Evolutionary conservation across 768 basidiomycete species (phyloP), one percentile per base, ranked within the genome.

Genomic region (Pleurotus tuber-regium): DNA sequence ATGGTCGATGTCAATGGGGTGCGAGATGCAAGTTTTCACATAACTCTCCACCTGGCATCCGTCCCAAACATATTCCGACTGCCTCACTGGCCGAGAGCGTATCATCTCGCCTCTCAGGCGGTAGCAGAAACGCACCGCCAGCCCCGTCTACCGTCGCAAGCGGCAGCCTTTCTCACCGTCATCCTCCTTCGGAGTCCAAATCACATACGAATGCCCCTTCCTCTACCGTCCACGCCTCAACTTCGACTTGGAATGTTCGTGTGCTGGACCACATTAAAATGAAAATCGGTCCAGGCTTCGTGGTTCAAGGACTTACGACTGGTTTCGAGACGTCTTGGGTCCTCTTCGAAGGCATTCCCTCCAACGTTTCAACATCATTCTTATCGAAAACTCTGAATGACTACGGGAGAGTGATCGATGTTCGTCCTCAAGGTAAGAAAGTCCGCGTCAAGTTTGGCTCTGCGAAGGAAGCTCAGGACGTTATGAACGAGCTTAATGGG

Each of bases 241-340:
- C 24, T 25, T 19, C 43, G 21, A n/a, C 43, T 4, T 62, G 61
- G 57, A 53, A 51, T 10, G 42, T 76, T 10, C 70, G 64, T 0
- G 61, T 87, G 5, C 72, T 82, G 35, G 77, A 82, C 30, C 76
- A 84, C 49, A 82, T 78, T 18, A 74, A 70, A 44, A 76, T 84
- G 16, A 77, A 70, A 18, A 69, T 89, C 40, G 76, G 76, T 26
- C 63, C 79, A 0, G 89, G 90, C 0, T 87, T 87, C 40, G 71
- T 73, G 1, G 73, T 91, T 2, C 63, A 70, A 21, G 73, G 79
- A 0, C 61, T 90, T 4, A 64, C 65, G 5, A 89, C 88, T 1
- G 83, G 83, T 1, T 85, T 89, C 35, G 89, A 92, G 58, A 83
- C 84, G 0, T 77, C 76, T 4, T 82, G 80, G 70, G 60, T 90